Percentiles rank a stretch among this genome's conserved stretches.
phyloP scores from a whole-genome alignment of 1,139 yeast species.

The Scheffersomyces parashehatae region DNA sequence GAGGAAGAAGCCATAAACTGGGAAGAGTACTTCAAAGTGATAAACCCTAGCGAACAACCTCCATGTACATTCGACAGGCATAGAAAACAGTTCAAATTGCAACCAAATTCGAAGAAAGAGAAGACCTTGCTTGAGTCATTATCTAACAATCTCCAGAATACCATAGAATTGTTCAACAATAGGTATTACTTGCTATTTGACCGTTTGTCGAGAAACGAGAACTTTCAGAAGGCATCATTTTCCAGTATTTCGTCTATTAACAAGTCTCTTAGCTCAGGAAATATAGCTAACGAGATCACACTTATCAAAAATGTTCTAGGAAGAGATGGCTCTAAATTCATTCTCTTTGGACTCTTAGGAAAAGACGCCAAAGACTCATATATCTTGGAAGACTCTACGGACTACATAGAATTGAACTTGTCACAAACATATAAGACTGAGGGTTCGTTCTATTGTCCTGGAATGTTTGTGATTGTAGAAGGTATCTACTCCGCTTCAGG shows the following conservation, averaged over 20 bases:
- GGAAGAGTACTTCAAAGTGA: conserved; percentile 69
- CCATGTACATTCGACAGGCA: conserved; percentile 60
- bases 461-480: conserved; percentile 78
- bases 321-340: conserved; percentile 72
- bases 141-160: conserved; percentile 19
- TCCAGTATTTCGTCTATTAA: conserved; percentile 40
- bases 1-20: conserved; percentile 48
- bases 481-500: conserved; percentile 79
- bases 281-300: conserved; percentile 55
- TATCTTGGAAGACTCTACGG: conserved; percentile 81
- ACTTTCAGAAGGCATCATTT: conserved; percentile 57
- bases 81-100: conserved; percentile 63
- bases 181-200: conserved; percentile 67
- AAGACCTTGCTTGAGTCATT: conserved; percentile 11
- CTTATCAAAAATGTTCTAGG: conserved; percentile 83
- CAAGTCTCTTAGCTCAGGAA: conserved; percentile 20
- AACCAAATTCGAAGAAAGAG: conserved; percentile 11
- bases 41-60: conserved; percentile 69
- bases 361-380: conserved; percentile 66
- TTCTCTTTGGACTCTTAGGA: conserved; percentile 74
- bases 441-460: conserved; percentile 74
- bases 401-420: conserved; percentile 70
- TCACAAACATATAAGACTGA: conserved; percentile 63
- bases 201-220: conserved; percentile 72
- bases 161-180: conserved; percentile 31